Conservation (phyloP, 257 asterid species). For the Solanum microdontum region DNA sequence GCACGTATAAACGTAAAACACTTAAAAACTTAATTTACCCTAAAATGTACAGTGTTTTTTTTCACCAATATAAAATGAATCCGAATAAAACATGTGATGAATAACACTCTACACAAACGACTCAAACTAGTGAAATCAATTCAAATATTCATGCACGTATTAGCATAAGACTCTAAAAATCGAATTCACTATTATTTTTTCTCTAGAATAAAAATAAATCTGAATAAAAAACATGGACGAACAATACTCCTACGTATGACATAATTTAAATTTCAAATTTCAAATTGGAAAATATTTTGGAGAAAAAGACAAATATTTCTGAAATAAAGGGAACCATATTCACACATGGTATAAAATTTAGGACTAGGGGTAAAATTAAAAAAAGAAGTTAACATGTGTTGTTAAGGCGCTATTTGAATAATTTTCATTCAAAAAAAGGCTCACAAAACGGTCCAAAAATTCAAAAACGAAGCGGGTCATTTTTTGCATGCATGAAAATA, state of each 20-base stretch:
- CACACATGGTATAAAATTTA: neutral
- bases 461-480: slow-evolving; percentile 34
- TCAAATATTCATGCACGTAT: neutral
- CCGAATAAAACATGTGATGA: neutral
- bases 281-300: neutral
- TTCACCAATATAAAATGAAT: neutral
- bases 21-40: neutral
- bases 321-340: neutral
- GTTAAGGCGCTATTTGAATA: neutral
- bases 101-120: neutral
- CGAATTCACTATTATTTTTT: neutral
- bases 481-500: neutral
- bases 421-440: neutral
- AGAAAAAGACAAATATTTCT: neutral
- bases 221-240: neutral
- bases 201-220: neutral
- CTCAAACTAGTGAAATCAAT: neutral
- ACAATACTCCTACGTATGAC: neutral
- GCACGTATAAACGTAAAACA: neutral
- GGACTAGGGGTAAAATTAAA: neutral
- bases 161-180: neutral
- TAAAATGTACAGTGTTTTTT: neutral
- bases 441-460: slow-evolving; percentile 38
- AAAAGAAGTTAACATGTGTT: neutral
- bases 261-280: neutral